A percentile compares a stretch with the other conserved stretches of the same genome.
These are phyloP conservation scores for Calonectria montana DNA, from an alignment of 2,329 filamentous ascomycete species.

Conservation along the genomic window DNA sequence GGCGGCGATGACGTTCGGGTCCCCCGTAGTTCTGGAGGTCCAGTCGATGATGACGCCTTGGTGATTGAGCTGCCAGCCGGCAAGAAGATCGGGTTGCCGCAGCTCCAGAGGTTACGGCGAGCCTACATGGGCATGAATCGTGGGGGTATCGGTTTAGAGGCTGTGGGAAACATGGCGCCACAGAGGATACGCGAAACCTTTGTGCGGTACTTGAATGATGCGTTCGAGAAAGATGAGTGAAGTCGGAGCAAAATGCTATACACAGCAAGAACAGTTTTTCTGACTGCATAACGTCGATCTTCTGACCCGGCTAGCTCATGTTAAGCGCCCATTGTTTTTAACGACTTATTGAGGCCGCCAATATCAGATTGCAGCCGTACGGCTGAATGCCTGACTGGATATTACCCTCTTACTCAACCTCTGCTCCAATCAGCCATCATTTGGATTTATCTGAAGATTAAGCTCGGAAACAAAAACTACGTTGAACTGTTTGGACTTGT, in stretches of 20 bases:
- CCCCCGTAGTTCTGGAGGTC: constrained; percentile 48
- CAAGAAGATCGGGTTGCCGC: constrained; percentile 75
- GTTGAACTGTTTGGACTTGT: not conserved
- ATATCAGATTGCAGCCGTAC: not conserved
- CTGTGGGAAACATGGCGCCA: constrained; percentile 64
- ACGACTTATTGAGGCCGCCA: not conserved
- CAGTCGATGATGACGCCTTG: constrained; percentile 57
- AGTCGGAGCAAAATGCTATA: too few species aligned
- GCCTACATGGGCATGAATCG: constrained; percentile 83
- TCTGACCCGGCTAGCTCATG: not conserved
- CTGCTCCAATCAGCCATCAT: not conserved
- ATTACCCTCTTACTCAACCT: too few species aligned
- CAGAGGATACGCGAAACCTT: constrained; percentile 71
- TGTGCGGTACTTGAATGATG: constrained; percentile 74
- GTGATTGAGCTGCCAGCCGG: constrained; percentile 72
- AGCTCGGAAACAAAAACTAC: not conserved
- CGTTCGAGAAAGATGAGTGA: constrained; percentile 69
- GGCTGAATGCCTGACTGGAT: not conserved
- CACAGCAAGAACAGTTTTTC: not conserved
- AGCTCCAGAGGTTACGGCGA: constrained; percentile 80
- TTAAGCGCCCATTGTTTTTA: not conserved
- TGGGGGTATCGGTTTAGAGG: constrained; percentile 71
- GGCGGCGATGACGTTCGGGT: constrained; percentile 65
- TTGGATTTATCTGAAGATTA: not conserved
- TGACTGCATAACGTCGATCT: not conserved